A percentile compares a stretch with the other conserved stretches of the same genome.
Evolutionary conservation across 2,329 filamentous ascomycete species (phyloP).

Genomic region (Clonostachys byssicola): DNA sequence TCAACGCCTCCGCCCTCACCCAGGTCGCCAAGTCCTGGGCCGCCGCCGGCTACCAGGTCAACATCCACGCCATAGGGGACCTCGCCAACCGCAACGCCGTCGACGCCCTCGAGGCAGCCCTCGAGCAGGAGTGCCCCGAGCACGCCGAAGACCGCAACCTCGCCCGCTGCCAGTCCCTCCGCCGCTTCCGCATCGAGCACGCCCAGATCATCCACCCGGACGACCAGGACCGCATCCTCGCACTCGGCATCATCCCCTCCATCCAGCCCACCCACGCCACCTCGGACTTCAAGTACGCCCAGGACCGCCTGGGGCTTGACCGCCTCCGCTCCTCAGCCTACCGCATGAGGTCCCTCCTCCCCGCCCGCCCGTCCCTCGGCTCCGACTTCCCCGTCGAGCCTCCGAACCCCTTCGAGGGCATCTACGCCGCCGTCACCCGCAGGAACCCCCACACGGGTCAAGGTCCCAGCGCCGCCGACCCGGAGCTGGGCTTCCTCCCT

Average conservation of each 20-base stretch:
- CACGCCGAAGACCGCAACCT: constrained; percentile 21
- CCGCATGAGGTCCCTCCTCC: constrained; percentile 59
- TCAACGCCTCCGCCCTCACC: constrained; percentile 57
- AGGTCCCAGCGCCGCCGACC: constrained; percentile 36
- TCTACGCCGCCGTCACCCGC: constrained; percentile 64
- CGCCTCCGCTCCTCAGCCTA: constrained; percentile 57
- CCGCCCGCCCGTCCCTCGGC: constrained; percentile 52
- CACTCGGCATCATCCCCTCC: constrained; percentile 60
- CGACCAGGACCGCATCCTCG: constrained; percentile 56
- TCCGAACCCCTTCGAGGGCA: constrained; percentile 61
- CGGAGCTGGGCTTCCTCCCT: constrained; percentile 47
- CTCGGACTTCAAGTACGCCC: constrained; percentile 66
- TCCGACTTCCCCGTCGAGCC: constrained; percentile 72
- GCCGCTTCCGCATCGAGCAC: constrained; percentile 67
- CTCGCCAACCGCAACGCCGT: constrained; percentile 62
- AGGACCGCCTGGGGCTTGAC: constrained; percentile 49
- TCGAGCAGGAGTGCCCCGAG: constrained; percentile 46
- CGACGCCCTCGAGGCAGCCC: constrained; percentile 55
- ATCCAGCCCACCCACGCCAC: constrained; percentile 72
- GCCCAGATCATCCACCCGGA: constrained; percentile 64
- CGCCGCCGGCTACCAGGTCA: constrained; percentile 59
- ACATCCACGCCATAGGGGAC: constrained; percentile 71
- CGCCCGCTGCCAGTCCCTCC: constrained; percentile 45
- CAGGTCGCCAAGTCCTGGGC: constrained; percentile 55
- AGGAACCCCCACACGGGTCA: constrained; percentile 52